Evolutionary conservation across 257 asterid species (phyloP).

Genomic region (Schizonepeta tenuifolia): DNA sequence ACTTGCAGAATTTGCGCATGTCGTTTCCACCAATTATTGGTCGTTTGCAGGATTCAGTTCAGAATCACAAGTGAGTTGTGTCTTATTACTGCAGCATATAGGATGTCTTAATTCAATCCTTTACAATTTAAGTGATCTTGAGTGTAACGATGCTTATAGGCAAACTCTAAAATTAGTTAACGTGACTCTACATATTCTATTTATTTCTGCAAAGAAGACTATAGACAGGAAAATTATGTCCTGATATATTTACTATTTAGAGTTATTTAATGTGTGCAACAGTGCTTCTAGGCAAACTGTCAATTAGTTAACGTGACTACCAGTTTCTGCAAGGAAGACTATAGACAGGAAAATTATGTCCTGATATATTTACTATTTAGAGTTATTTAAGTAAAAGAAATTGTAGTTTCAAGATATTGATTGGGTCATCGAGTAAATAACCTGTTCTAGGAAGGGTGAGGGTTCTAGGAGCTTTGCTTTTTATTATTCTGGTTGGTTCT

Average conservation of each 20-base stretch:
- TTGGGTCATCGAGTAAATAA: not conserved
- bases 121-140: conserved; percentile 12
- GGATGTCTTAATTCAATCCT: conserved; percentile 6
- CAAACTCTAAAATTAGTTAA: conserved; percentile 20
- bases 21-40: conserved; percentile 59
- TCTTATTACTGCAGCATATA: conserved; percentile 15
- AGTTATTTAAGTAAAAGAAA: not conserved
- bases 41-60: conserved; percentile 57
- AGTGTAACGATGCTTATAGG: not conserved
- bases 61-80: conserved; percentile 72
- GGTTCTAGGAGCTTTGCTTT: not conserved
- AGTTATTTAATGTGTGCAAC: not conserved
- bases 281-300: not conserved
- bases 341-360: conserved; percentile 11
- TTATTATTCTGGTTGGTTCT: not conserved
- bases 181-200: not conserved
- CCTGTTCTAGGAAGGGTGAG: no score
- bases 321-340: conserved; percentile 4
- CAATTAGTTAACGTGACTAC: conserved; percentile 19
- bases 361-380: not conserved
- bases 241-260: not conserved
- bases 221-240: conserved; percentile 11
- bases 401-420: not conserved
- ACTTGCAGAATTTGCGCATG: conserved; percentile 58
- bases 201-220: not conserved